Percentiles rank a stretch among this genome's conserved stretches.
These are phyloP conservation scores for Fusarium circinatum DNA, from an alignment of 2,329 filamentous ascomycete genomes.

Conservation along the genomic window DNA sequence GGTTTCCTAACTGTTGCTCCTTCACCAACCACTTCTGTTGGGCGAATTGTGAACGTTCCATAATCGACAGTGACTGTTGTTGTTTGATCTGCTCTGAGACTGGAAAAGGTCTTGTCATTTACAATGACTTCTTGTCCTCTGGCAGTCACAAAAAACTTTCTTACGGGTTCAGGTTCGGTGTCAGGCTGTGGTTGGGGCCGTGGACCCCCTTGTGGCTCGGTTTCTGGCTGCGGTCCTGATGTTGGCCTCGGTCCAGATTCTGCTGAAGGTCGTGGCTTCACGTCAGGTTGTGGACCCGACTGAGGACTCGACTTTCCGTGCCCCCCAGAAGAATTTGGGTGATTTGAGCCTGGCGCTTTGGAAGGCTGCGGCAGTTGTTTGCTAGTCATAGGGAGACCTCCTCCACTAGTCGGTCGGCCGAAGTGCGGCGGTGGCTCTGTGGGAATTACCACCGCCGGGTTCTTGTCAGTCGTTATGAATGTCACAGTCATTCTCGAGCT, in stretches of 20 bases:
- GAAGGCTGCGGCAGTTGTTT: slow-evolving; percentile 37
- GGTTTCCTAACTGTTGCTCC: slow-evolving; percentile 58
- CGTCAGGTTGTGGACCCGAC: neutral
- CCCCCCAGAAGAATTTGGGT: neutral
- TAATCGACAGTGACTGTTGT: slow-evolving; percentile 54
- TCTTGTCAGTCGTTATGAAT: slow-evolving; percentile 65
- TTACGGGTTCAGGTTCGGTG: slow-evolving; percentile 15
- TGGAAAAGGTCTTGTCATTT: slow-evolving; percentile 56
- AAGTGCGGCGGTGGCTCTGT: slow-evolving; percentile 54
- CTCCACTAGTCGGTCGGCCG: slow-evolving; percentile 37
- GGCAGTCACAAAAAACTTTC: slow-evolving; percentile 55
- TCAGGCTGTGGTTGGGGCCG: slow-evolving; percentile 1
- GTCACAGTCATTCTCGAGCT: slow-evolving; percentile 49
- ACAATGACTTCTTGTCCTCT: slow-evolving; percentile 59
- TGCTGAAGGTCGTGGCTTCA: slow-evolving; percentile 1
- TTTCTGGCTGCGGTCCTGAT: neutral
- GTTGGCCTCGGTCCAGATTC: neutral
- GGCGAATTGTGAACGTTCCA: slow-evolving; percentile 60
- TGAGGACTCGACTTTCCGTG: neutral
- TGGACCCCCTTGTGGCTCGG: neutral
- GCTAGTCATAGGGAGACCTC: slow-evolving; percentile 9
- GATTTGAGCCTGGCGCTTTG: neutral
- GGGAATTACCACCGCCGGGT: slow-evolving; percentile 60
- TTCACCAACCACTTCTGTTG: slow-evolving; percentile 57
- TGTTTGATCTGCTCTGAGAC: slow-evolving; percentile 51